phyloP scores from a whole-genome alignment of 441 rosid genomes.

The Melastoma candidum region DNA sequence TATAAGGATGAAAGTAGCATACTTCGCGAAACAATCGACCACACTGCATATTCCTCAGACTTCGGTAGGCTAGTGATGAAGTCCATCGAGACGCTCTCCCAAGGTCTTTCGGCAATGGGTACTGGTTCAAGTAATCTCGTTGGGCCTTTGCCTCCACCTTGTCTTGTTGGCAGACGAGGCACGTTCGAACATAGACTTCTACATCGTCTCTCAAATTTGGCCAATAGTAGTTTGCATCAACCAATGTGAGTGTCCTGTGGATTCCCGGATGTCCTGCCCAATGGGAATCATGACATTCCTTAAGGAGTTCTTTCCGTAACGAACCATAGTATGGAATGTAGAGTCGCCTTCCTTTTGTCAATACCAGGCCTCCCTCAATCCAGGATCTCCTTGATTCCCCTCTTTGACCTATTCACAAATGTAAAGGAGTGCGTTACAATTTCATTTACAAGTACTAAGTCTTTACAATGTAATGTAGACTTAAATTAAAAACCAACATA shows the following conservation, averaged over 20 bases:
- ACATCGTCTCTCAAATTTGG: background rate
- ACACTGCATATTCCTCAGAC: background rate
- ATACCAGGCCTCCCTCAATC: background rate
- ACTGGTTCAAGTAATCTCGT: background rate
- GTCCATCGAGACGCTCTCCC: slow-evolving; percentile 1
- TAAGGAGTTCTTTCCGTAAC: background rate
- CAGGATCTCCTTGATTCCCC: background rate
- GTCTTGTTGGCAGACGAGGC: background rate
- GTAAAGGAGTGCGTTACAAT: too few relatives aligned
- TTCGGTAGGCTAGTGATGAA: background rate
- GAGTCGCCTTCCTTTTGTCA: background rate
- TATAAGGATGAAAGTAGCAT: background rate
- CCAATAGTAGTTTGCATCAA: background rate
- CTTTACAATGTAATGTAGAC: too few relatives aligned
- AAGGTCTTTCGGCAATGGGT: background rate
- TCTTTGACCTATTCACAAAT: background rate
- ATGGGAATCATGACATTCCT: background rate
- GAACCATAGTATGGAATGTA: background rate
- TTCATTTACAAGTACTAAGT: too few relatives aligned
- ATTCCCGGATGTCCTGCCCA: background rate
- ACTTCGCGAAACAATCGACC: background rate
- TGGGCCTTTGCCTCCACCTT: background rate
- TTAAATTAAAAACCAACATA: too few relatives aligned
- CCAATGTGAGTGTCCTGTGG: background rate
- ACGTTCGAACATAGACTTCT: background rate